Percentiles rank a stretch among this genome's conserved stretches.
Evolutionary conservation across 192 early-diverging fungal genomes (phyloP).

Genomic region (Kickxella alabastrina): DNA sequence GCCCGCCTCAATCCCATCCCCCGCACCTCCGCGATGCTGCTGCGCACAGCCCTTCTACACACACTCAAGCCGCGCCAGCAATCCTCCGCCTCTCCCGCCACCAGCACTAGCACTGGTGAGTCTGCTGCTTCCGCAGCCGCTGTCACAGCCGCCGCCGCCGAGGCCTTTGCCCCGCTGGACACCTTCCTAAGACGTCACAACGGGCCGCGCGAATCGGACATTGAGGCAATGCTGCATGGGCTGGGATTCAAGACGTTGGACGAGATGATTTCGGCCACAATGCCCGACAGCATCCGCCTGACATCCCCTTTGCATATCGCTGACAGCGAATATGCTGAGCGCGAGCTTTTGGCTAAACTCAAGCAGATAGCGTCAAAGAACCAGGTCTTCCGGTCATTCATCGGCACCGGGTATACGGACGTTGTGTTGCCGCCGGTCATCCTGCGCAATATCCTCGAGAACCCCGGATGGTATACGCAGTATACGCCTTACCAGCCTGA

Average conservation of each 20-base stretch:
- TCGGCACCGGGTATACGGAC: conserved; percentile 94
- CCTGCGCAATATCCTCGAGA: conserved; percentile 95
- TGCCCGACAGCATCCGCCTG: conserved; percentile 79
- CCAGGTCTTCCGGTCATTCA: conserved; percentile 87
- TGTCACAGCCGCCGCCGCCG: conserved; percentile 12
- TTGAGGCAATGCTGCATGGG: conserved; percentile 76
- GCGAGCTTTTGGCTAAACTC: conserved; percentile 79
- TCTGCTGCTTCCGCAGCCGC: background rate
- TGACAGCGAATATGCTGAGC: conserved; percentile 72
- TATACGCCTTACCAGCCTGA: conserved; percentile 99
- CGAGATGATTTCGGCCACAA: conserved; percentile 76
- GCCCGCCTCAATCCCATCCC: conserved; percentile 12
- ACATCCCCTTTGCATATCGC: conserved; percentile 68
- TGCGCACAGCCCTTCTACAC: conserved; percentile 43
- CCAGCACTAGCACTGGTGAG: background rate
- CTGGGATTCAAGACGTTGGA: conserved; percentile 78
- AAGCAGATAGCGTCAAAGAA: conserved; percentile 86
- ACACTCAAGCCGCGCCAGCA: conserved; percentile 47
- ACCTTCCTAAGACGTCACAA: conserved; percentile 84
- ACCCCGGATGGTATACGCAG: conserved; percentile 99
- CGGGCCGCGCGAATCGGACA: conserved; percentile 72
- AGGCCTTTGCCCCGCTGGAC: conserved; percentile 54
- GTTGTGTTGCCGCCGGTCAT: conserved; percentile 92
- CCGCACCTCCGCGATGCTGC: conserved; percentile 13
- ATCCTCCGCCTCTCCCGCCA: conserved; percentile 21